Evolutionary conservation across 2,329 filamentous ascomycete genomes (phyloP).

Genomic region (Colletotrichum coccodes): DNA sequence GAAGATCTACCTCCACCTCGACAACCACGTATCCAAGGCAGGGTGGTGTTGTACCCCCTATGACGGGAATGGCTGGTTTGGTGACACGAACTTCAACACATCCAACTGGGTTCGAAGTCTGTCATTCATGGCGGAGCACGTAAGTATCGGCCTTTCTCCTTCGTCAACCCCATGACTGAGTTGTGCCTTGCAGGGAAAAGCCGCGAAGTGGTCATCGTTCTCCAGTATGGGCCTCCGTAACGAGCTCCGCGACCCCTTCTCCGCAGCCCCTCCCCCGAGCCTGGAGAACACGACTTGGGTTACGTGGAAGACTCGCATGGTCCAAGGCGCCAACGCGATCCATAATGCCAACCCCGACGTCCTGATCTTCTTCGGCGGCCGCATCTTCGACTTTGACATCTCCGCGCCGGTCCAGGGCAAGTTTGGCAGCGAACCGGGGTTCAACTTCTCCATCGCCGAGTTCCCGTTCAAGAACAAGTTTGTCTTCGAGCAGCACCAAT

Average conservation of each 20-base stretch:
- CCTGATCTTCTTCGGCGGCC: conserved; percentile 54
- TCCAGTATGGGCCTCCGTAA: conserved; percentile 55
- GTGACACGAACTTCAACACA: conserved; percentile 62
- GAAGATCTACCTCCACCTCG: conserved; percentile 57
- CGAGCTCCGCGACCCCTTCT: conserved; percentile 48
- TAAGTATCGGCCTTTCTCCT: conserved; percentile 38
- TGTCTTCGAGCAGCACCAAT: conserved; percentile 52
- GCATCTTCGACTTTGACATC: conserved; percentile 42
- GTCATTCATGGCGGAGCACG: conserved; percentile 60
- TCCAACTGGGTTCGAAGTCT: conserved; percentile 63
- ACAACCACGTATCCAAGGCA: conserved; percentile 60
- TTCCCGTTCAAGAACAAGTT: conserved; percentile 49
- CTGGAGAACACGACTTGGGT: conserved; percentile 54
- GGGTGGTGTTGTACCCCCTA: conserved; percentile 56
- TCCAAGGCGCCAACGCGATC: conserved; percentile 53
- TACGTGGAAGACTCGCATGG: conserved; percentile 56
- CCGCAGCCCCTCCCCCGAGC: conserved; percentile 58
- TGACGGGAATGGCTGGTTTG: conserved; percentile 62
- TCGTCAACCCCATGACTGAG: not conserved
- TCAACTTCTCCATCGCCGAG: conserved; percentile 46
- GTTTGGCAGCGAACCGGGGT: conserved; percentile 1
- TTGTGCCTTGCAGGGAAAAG: conserved; percentile 40
- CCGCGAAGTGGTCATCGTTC: conserved; percentile 47
- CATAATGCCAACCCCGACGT: conserved; percentile 55
- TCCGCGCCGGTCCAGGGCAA: conserved; percentile 42